These are phyloP conservation scores for Evernia prunastri DNA, from an alignment of 495 filamentous ascomycete species.

Conservation along the genomic window DNA sequence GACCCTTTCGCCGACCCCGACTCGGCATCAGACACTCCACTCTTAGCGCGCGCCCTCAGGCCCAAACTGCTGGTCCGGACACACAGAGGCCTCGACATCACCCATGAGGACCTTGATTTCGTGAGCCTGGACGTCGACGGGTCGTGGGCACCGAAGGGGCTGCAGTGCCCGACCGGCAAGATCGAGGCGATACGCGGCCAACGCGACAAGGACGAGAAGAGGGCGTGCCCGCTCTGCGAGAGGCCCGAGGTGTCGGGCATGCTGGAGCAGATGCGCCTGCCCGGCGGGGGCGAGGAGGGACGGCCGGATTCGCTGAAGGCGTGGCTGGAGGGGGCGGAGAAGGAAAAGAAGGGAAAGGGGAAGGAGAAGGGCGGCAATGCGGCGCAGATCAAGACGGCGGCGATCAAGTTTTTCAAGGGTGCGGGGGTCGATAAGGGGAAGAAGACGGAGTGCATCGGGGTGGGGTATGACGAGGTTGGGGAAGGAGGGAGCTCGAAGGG, in stretches of 20 bases:
- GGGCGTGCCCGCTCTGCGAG: not conserved
- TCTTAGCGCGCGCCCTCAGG: not conserved
- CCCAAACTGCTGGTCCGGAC: not conserved
- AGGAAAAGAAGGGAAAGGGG: not conserved
- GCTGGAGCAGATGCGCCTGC: not conserved
- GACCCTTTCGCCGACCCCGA: not conserved
- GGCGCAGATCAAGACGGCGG: not conserved
- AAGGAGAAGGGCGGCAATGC: not conserved
- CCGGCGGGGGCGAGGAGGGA: too few species aligned
- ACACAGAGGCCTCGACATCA: not conserved
- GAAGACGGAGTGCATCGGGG: not conserved
- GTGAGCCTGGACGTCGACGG: not conserved
- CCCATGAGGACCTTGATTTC: not conserved
- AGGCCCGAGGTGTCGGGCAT: not conserved
- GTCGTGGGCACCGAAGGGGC: not conserved
- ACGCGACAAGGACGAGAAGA: not conserved
- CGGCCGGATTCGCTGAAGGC: too few species aligned
- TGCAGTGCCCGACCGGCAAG: not conserved
- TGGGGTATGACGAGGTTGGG: not conserved
- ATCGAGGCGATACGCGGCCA: not conserved
- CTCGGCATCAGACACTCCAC: not conserved
- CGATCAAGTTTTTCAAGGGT: not conserved
- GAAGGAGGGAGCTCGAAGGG: not conserved
- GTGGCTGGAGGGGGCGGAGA: not conserved
- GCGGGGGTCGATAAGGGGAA: not conserved